Evolutionary conservation across 2,329 filamentous ascomycete genomes (phyloP), one percentile per base, ranked within the genome.

Genomic region (Magnaporthiopsis rhizophila): DNA sequence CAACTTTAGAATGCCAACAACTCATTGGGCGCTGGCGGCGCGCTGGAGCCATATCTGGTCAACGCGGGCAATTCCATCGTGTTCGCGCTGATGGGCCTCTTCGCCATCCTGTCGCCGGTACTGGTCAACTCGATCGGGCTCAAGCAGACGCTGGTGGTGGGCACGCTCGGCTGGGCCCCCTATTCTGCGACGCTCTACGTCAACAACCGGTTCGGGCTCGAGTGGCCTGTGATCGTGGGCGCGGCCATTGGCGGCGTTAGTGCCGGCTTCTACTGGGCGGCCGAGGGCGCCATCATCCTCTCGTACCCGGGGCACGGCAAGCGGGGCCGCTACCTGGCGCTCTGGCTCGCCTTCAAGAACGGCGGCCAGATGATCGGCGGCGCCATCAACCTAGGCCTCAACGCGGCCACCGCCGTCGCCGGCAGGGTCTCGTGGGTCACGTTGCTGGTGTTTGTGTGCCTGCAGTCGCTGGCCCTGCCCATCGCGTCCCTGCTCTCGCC

Each of bases 81-180:
- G 13, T 59, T 68, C 28, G 64, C 66, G 7, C 63, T 68, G 12
- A 36, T 63, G 30, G 66, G 66, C 21, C 18, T 62, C 3, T 62
- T 62, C 45, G 30, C 36, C n/a, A 62, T 62, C 45, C 61, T 62
- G 61, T 62, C 61, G 26, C 61, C 61, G 34, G 45, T 62, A 2
- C 74, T 91, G 8, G 87, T 90, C 0, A 82, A 82, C 36, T 86
- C 84, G 59, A 83, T 91, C 57, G 89, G 89, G 0, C 89, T 92
- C 67, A 90, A 89, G 69, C 84, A 85, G 62, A 84, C 88, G 24
- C 45, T 62, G 15, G 21, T 62, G 5, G 28, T 62, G 6, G 61
- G 61, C 7, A 62, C 61, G 36, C 82, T 88, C 64, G 87, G 87
- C 2, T 90, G 86, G 68, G 83, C 86, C 2, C 83, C 85, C 0